Evolutionary conservation across 768 basidiomycete genomes (phyloP), one percentile per base, ranked within the genome.

Genomic region (Paxillus ammoniavirescens): DNA sequence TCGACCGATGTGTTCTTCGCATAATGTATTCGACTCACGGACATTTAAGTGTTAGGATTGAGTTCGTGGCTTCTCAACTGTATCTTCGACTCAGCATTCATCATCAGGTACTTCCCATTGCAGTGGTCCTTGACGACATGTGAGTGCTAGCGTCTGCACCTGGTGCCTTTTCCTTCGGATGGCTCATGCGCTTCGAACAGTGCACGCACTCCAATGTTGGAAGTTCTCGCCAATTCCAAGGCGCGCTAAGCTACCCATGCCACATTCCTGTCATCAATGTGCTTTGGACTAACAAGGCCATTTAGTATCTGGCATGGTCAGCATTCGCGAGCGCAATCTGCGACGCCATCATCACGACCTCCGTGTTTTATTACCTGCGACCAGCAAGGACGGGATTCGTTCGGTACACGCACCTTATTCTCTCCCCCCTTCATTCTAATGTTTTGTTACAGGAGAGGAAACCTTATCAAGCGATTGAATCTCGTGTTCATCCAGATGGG

Each of bases 401-500:
- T 33, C 54, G 61, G 64, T 66, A 52, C 12, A 6, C 23, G 31
- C 21, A n/a, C 23, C 23, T n/a, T 43, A 7, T 26, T 23, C 7
- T 10, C 15, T 31, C 23, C 0, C 30, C 9, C 9, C 1, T 23
- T 13, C 4, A 14, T 7, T 41, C 10, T 21, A 40, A 36, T 23
- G 5, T 6, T 26, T 14, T 1, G 14, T n/a, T 5, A 28, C 35
- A 63, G 57, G 38, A 50, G n/a, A 35, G 47, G 38, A 6, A 12
- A 55, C 21, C 56, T 53, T n/a, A 54, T 66, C 53, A 53, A 42
- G 46, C 46, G 26, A 37, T 33, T 65, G 41, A 58, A 53, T 2
- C 7, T 5, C 7, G 28, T 65, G 2, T 62, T 64, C 40, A 23
- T 62, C 3, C 49, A 65, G 30, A 62, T 62, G 61, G 61, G 63